A percentile compares a stretch with the other conserved stretches of the same genome.
These are phyloP conservation scores for Sesbania bispinosa DNA, from an alignment of 306 rosid species.

Conservation along the genomic window DNA sequence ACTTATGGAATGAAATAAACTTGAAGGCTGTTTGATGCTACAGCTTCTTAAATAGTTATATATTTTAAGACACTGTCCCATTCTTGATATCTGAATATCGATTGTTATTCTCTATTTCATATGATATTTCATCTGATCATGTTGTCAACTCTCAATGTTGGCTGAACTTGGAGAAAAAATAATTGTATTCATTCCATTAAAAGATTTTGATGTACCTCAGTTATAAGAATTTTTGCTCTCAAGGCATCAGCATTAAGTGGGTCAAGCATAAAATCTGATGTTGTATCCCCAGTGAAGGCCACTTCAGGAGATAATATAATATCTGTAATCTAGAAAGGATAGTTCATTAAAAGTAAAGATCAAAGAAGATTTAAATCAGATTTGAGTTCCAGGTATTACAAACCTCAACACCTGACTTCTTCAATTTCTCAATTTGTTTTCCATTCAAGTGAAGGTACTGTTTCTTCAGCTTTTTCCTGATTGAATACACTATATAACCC, in stretches of 20 bases:
- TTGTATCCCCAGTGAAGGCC: conserved; percentile 96
- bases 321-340: conserved; percentile 76
- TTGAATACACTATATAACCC: conserved; percentile 91
- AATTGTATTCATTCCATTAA: neutral
- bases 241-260: conserved; percentile 93
- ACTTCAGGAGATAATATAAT: conserved; percentile 83
- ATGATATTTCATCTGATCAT: neutral
- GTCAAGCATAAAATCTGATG: conserved; percentile 81
- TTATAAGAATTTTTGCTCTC: conserved; percentile 96
- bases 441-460: conserved; percentile 85
- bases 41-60: neutral
- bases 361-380: conserved; percentile 12
- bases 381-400: conserved; percentile 30
- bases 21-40: neutral
- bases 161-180: neutral
- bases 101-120: neutral
- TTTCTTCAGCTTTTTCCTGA: conserved; percentile 91
- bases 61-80: neutral
- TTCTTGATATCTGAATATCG: neutral
- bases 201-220: conserved; percentile 59
- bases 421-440: conserved; percentile 89
- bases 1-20: neutral
- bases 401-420: conserved; percentile 90
- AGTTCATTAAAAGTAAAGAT: conserved; percentile 22
- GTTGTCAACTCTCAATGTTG: neutral